These are phyloP conservation scores for California macrophylla DNA, from an alignment of 441 rosid genomes.

Conservation along the genomic window DNA sequence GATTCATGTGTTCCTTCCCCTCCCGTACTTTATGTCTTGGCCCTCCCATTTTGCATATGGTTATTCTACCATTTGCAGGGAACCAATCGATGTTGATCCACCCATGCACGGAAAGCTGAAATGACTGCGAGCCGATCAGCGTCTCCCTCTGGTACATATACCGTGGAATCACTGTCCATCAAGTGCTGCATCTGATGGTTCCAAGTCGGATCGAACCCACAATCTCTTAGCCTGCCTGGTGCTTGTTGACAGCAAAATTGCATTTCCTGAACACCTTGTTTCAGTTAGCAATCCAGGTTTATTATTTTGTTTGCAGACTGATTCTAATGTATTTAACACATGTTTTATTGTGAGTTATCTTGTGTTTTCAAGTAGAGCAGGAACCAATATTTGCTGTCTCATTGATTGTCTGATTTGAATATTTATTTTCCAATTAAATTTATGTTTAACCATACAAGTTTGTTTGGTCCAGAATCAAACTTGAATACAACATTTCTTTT, in stretches of 20 bases:
- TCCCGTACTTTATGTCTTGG: conserved; percentile 1
- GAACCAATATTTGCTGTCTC: background rate
- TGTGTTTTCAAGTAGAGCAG: background rate
- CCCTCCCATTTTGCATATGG: conserved; percentile 13
- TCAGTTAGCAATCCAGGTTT: conserved; percentile 12
- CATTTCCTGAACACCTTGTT: background rate
- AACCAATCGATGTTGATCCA: conserved; percentile 1
- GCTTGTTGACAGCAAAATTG: background rate
- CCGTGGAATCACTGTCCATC: background rate
- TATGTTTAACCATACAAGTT: no score
- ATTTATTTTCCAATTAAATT: no score
- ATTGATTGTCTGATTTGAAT: background rate
- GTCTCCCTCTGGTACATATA: background rate
- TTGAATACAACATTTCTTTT: no score
- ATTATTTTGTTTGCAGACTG: conserved; percentile 18
- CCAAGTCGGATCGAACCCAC: conserved; percentile 3
- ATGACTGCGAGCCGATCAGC: background rate
- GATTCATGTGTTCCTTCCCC: conserved; percentile 12
- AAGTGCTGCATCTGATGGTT: background rate
- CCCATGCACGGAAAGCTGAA: conserved; percentile 8
- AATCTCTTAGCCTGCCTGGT: conserved; percentile 9
- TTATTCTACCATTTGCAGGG: conserved; percentile 12
- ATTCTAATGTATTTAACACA: conserved; percentile 19
- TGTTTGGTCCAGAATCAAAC: no score
- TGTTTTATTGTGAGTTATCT: conserved; percentile 18